phyloP scores from a whole-genome alignment of 2,329 filamentous ascomycete species.

The Ceratocystis cacaofunesta region DNA sequence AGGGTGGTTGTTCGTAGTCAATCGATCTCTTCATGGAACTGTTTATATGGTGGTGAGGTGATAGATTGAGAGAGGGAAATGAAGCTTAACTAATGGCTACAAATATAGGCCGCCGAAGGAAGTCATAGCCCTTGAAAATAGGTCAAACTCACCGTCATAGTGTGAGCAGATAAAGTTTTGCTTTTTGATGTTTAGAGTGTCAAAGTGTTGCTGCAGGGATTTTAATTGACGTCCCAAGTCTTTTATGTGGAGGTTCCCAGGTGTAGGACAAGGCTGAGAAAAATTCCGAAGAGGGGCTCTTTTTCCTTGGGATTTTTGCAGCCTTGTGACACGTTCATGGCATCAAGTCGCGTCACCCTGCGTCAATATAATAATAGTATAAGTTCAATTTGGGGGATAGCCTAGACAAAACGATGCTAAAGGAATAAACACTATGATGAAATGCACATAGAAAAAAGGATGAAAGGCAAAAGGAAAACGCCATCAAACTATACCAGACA shows the following conservation, averaged over 20 bases:
- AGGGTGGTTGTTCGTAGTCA: background rate
- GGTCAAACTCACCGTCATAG: slow-evolving; percentile 3
- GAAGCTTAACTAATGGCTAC: background rate
- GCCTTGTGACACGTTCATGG: background rate
- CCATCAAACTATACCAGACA: slow-evolving; percentile 12
- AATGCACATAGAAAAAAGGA: background rate
- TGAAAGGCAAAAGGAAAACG: background rate
- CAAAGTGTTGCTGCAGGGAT: slow-evolving; percentile 13
- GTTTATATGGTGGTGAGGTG: background rate
- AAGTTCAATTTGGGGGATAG: background rate
- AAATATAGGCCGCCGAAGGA: background rate
- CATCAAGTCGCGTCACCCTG: background rate
- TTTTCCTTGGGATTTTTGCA: background rate
- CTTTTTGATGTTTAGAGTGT: background rate
- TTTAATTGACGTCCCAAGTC: slow-evolving; percentile 15
- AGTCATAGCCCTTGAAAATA: background rate
- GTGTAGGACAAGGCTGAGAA: slow-evolving; percentile 12
- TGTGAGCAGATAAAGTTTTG: slow-evolving; percentile 3
- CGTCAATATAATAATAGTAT: background rate
- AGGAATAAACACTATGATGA: slow-evolving; percentile 1
- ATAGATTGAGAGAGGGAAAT: background rate
- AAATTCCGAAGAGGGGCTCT: slow-evolving; percentile 7
- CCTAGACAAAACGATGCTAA: slow-evolving; percentile 4
- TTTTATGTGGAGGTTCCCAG: slow-evolving; percentile 5
- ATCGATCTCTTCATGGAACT: background rate